phyloP scores from a whole-genome alignment of 1,284 basidiomycete species.

The Fomitopsis schrenkii region DNA sequence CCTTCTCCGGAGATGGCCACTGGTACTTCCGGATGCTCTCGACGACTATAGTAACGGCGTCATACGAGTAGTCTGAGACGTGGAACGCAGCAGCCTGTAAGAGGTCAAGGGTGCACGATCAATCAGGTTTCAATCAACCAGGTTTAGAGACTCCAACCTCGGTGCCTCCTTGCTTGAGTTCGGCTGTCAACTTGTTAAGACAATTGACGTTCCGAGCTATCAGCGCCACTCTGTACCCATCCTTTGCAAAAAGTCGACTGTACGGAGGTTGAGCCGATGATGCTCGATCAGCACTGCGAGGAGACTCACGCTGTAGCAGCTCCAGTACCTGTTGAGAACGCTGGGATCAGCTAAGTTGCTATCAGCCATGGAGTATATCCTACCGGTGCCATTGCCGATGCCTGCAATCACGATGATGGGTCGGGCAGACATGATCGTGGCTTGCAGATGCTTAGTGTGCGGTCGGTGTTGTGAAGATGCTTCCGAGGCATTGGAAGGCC shows the following conservation, averaged over 20 bases:
- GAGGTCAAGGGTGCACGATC: not conserved
- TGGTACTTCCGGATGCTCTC: constrained; percentile 41
- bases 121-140: not conserved
- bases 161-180: constrained; percentile 55
- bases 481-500: not conserved
- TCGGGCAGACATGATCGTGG: constrained; percentile 30
- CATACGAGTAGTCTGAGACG: constrained; percentile 48
- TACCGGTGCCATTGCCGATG: constrained; percentile 42
- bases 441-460: not conserved
- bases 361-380: constrained; percentile 7
- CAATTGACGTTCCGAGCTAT: constrained; percentile 56
- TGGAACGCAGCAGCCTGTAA: constrained; percentile 61
- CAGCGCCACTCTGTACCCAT: constrained; percentile 67
- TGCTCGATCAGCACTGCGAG: not conserved
- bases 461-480: not conserved
- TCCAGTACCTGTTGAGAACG: constrained; percentile 46
- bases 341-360: not conserved
- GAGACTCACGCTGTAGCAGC: constrained; percentile 55
- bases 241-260: constrained; percentile 59
- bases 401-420: constrained; percentile 52
- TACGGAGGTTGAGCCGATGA: not conserved
- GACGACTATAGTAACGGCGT: constrained; percentile 53
- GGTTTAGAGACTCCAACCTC: constrained; percentile 35
- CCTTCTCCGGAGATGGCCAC: constrained; percentile 39
- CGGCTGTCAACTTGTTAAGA: constrained; percentile 48